These are phyloP conservation scores for Leccinellum albellum DNA, from an alignment of 768 basidiomycete species.

Conservation along the genomic window DNA sequence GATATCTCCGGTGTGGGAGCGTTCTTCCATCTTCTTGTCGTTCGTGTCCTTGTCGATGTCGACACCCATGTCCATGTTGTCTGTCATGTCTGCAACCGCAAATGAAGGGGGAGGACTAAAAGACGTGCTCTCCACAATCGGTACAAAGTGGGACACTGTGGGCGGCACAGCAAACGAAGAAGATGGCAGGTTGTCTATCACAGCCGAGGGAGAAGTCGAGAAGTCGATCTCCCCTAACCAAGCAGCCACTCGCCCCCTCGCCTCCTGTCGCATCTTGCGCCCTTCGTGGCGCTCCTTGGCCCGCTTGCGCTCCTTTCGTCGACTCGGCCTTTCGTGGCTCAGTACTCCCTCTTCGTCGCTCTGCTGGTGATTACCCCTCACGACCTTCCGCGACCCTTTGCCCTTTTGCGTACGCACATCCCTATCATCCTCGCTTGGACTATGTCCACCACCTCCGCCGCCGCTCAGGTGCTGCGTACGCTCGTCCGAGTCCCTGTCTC, in stretches of 20 bases:
- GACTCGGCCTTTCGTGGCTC: constrained; percentile 17
- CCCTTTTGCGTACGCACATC: constrained; percentile 30
- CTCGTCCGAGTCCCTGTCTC: constrained; percentile 32
- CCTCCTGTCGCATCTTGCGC: constrained; percentile 40
- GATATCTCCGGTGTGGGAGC: constrained; percentile 1
- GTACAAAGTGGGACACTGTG: constrained; percentile 25
- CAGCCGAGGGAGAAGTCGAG: constrained; percentile 40
- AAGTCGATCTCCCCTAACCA: constrained; percentile 71
- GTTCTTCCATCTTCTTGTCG: background rate
- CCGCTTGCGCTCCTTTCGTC: constrained; percentile 26
- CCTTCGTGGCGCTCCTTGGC: constrained; percentile 35
- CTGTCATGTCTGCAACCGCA: constrained; percentile 6
- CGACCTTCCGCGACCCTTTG: constrained; percentile 18
- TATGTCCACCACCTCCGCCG: constrained; percentile 12
- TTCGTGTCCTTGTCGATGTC: background rate
- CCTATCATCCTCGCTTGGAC: constrained; percentile 30
- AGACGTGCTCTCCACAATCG: constrained; percentile 22
- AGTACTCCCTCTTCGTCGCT: constrained; percentile 21
- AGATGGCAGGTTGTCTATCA: constrained; percentile 33
- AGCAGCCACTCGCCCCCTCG: constrained; percentile 71
- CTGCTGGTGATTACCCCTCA: constrained; percentile 19
- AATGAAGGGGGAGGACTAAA: constrained; percentile 9
- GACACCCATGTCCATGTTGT: background rate
- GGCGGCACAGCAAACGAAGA: constrained; percentile 33
- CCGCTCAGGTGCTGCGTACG: constrained; percentile 28